phyloP scores from a whole-genome alignment of 495 filamentous ascomycete species.

The Aspergillus nidulans region DNA sequence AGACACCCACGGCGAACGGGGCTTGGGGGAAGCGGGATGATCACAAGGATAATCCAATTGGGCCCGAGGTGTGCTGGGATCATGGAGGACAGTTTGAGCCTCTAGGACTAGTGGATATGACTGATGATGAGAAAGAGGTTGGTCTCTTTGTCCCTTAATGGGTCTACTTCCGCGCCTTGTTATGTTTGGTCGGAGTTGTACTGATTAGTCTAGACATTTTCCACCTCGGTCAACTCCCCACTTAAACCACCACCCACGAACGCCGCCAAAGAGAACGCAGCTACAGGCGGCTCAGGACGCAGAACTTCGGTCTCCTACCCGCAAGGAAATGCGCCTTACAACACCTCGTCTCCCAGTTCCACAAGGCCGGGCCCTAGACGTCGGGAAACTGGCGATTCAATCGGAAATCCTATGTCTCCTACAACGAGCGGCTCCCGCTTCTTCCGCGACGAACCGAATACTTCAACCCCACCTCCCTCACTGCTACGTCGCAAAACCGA shows the following conservation, averaged over 20 bases:
- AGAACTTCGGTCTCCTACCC: slow-evolving; percentile 71
- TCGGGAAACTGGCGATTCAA: slow-evolving; percentile 81
- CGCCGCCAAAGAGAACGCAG: slow-evolving; percentile 62
- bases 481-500: slow-evolving; percentile 75
- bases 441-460: slow-evolving; percentile 54
- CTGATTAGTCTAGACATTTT: slow-evolving; percentile 58
- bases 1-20: slow-evolving; percentile 57
- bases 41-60: slow-evolving; percentile 55
- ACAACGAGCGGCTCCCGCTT: slow-evolving; percentile 47
- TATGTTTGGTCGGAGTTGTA: slow-evolving; percentile 12
- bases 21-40: slow-evolving; percentile 78
- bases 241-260: slow-evolving; percentile 77
- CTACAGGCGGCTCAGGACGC: slow-evolving; percentile 56
- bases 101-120: slow-evolving; percentile 70
- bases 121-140: slow-evolving; percentile 80
- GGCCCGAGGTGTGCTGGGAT: slow-evolving; percentile 89
- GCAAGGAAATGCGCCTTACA: slow-evolving; percentile 41
- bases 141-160: slow-evolving; percentile 23
- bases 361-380: slow-evolving; percentile 69
- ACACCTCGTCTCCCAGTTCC: slow-evolving; percentile 54
- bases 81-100: slow-evolving; percentile 66
- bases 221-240: slow-evolving; percentile 84
- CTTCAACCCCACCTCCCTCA: slow-evolving; percentile 58
- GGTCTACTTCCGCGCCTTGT: slow-evolving; percentile 1
- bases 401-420: slow-evolving; percentile 55